Evolutionary conservation across 495 filamentous ascomycete genomes (phyloP).

Genomic region (Lasiosphaeria ovina): DNA sequence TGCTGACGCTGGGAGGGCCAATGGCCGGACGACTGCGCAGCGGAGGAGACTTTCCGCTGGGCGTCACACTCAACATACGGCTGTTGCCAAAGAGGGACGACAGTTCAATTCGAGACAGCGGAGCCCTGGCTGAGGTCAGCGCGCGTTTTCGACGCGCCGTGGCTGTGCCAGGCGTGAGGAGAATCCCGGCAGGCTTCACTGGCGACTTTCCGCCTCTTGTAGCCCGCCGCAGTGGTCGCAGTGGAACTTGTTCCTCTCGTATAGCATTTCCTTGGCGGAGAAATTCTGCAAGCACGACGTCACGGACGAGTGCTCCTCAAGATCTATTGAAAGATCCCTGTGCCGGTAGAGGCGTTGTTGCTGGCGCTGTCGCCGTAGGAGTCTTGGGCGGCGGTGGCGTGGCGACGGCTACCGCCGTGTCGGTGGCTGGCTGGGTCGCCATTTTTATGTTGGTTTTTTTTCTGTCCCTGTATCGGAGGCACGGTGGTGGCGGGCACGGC

Average conservation of each 20-base stretch:
- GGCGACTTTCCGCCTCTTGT: constrained; percentile 97
- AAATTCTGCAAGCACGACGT: constrained; percentile 94
- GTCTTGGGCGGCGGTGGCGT: background rate
- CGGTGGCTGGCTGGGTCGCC: background rate
- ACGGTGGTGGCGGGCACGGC: constrained; percentile 97
- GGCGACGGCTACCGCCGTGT: background rate
- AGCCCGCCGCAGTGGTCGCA: constrained; percentile 96
- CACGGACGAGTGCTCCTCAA: constrained; percentile 94
- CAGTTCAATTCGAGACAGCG: too few relatives aligned
- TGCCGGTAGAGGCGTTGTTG: constrained; percentile 20
- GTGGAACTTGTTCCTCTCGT: constrained; percentile 97
- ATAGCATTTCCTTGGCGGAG: constrained; percentile 97
- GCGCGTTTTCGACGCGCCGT: too few relatives aligned
- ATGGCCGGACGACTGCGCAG: too few relatives aligned
- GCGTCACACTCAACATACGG: too few relatives aligned
- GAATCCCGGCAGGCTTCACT: too few relatives aligned
- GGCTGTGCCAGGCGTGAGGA: too few relatives aligned
- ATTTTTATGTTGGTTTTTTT: background rate
- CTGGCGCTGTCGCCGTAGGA: constrained; percentile 6
- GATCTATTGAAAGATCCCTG: constrained; percentile 87
- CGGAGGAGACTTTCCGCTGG: too few relatives aligned
- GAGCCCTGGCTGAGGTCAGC: too few relatives aligned
- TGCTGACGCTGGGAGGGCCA: too few relatives aligned
- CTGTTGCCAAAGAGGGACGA: too few relatives aligned
- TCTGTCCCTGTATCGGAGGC: constrained; percentile 56